Evolutionary conservation across 371 early-diverging fungal species (phyloP).

Genomic region (Lichtheimia hyalospora): DNA sequence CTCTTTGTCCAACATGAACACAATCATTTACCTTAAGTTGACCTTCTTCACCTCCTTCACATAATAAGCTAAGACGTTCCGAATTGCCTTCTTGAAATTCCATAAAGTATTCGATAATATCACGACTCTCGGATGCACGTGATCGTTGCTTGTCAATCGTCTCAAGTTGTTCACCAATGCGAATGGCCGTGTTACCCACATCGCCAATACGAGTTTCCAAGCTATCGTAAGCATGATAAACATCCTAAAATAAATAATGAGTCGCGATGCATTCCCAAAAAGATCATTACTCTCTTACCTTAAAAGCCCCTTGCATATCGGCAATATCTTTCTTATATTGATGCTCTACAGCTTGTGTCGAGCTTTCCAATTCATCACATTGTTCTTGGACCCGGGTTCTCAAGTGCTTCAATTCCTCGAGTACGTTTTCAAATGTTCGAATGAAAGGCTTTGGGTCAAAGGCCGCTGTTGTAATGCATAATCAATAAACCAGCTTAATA

Average conservation of each 20-base stretch:
- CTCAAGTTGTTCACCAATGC: slow-evolving; percentile 96
- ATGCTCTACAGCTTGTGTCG: slow-evolving; percentile 70
- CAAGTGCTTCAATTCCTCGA: slow-evolving; percentile 78
- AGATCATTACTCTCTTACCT: slow-evolving; percentile 45
- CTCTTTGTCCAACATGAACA: not conserved
- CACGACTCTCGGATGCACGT: slow-evolving; percentile 85
- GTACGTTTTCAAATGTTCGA: slow-evolving; percentile 82
- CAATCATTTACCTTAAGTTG: slow-evolving; percentile 68
- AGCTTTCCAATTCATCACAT: slow-evolving; percentile 82
- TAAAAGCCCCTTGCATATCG: slow-evolving; percentile 70
- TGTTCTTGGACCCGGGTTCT: slow-evolving; percentile 75
- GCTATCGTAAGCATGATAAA: slow-evolving; percentile 78
- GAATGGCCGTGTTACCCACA: slow-evolving; percentile 94
- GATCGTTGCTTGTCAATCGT: slow-evolving; percentile 89
- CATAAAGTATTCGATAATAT: slow-evolving; percentile 88
- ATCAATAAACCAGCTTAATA: not conserved
- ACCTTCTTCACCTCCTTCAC: slow-evolving; percentile 77
- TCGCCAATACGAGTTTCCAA: slow-evolving; percentile 87
- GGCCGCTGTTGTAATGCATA: slow-evolving; percentile 14
- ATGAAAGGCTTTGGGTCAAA: slow-evolving; percentile 87
- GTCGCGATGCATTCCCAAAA: not conserved
- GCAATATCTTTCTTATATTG: slow-evolving; percentile 72
- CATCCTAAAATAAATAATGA: slow-evolving; percentile 55
- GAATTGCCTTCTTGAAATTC: slow-evolving; percentile 82
- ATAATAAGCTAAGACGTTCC: slow-evolving; percentile 73